phyloP scores from a whole-genome alignment of 1,284 basidiomycete species.

The Sporisorium sorghi region DNA sequence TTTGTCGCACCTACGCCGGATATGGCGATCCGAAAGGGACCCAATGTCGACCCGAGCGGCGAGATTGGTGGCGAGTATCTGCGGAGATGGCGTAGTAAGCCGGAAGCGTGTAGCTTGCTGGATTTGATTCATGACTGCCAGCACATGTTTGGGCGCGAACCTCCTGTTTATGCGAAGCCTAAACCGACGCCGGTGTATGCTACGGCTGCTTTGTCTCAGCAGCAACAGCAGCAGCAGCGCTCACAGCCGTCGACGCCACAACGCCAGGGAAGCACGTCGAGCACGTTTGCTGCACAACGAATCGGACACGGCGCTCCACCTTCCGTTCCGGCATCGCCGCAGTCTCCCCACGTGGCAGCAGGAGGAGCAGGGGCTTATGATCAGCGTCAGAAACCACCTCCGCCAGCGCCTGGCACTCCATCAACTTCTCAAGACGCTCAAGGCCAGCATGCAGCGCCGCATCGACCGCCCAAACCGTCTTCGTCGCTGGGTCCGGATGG shows the following conservation, averaged over 20 bases:
- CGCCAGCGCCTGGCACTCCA: conserved; percentile 19
- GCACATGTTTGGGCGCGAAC: conserved; percentile 82
- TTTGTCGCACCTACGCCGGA: conserved; percentile 94
- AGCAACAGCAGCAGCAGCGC: conserved; percentile 30
- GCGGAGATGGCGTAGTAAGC: conserved; percentile 82
- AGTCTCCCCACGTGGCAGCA: conserved; percentile 18
- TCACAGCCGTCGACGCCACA: conserved; percentile 39
- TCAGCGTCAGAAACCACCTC: conserved; percentile 31
- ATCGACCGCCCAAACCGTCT: conserved; percentile 41
- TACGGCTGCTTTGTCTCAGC: conserved; percentile 12
- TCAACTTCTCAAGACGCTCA: conserved; percentile 20
- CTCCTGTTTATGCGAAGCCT: conserved; percentile 91
- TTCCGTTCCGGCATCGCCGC: conserved; percentile 31
- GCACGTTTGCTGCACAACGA: conserved; percentile 8
- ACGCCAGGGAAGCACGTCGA: conserved; percentile 31
- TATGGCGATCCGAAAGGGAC: conserved; percentile 86
- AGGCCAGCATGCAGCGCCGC: conserved; percentile 22
- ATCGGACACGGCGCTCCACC: conserved; percentile 18
- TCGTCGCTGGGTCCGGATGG: conserved; percentile 20
- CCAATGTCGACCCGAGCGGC: conserved; percentile 86
- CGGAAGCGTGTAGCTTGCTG: conserved; percentile 82
- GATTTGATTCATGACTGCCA: conserved; percentile 80
- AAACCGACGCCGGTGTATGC: conserved; percentile 55
- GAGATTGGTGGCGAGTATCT: conserved; percentile 77
- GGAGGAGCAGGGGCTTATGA: too few species aligned